Base-by-base conservation (phyloP, 148 eudicot genomes). In the Dysphania ambrosioides region DNA sequence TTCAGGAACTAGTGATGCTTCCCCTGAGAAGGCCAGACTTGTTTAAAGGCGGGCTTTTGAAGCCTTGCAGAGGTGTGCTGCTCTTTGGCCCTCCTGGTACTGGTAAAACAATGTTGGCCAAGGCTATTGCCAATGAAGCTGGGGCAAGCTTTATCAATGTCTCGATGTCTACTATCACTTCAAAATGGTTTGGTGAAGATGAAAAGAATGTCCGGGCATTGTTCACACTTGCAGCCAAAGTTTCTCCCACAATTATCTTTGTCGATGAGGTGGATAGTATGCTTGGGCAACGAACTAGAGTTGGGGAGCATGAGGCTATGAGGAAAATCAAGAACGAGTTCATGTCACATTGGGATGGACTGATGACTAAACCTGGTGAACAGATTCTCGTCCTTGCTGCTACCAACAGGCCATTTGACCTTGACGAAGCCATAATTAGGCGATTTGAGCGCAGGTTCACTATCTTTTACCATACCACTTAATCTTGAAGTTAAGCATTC, bases 181-280 rank as follows among this genome's bases (percentile, higher is more conserved):
- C 98, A 24, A 93, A 93, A 77, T 93, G 98, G 98, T 93, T 93
- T 73, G 98, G 98, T 55, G 98, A 93, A 79, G 98, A 93, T 79
- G 98, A 93, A 40, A 93, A 93, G 90, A 93, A 93, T 32, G 98
- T 93, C 13, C 84, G 98, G 21, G 96, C 98, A 21, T 82, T 93
- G 70, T 93, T 93, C 88, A 79, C 98, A 0, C 98, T 93, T 41
- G 98, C 98, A 15, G 98, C 98, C 10, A 93, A 93, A 77, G 93
- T 90, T 65, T 83, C 98, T 60, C 98, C 98, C 0, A 93, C 96
- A 0, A 93, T 93, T 65, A 83, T 93, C 41, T 93, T 93, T 73
- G 89, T 93, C 31, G 98, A 93, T 81, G 98, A 93, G 87, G 98
- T 93, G 19, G 98, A 93, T 73, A 90, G 98, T 74, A 90, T 93